These are phyloP conservation scores for Suillus cothurnatus DNA, from an alignment of 768 basidiomycete species.

Conservation along the genomic window DNA sequence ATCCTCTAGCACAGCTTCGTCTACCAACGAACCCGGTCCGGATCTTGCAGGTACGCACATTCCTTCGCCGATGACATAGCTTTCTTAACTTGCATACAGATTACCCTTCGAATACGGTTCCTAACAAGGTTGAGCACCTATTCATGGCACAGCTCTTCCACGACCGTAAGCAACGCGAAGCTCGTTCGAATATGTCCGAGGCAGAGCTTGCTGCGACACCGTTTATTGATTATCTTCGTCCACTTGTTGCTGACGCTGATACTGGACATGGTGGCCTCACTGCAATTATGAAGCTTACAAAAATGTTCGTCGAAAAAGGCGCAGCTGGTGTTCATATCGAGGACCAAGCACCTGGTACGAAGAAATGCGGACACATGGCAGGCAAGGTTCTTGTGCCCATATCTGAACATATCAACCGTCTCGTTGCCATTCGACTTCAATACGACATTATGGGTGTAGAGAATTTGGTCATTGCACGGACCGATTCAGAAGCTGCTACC, in stretches of 20 bases:
- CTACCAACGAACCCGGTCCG: conserved; percentile 95
- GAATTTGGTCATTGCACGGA: conserved; percentile 91
- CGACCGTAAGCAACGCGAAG: conserved; percentile 93
- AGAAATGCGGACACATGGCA: conserved; percentile 95
- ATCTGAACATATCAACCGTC: conserved; percentile 96
- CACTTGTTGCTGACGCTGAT: conserved; percentile 95
- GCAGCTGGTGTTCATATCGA: conserved; percentile 98
- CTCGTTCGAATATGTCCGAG: conserved; percentile 68
- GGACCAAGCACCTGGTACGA: conserved; percentile 96
- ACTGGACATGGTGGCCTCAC: conserved; percentile 98
- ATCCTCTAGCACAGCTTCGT: conserved; percentile 90
- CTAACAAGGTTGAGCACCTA: conserved; percentile 97
- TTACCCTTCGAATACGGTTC: conserved; percentile 98
- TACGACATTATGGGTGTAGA: conserved; percentile 99
- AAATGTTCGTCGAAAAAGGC: conserved; percentile 98
- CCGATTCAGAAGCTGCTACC: conserved; percentile 97
- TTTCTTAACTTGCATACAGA: conserved; percentile 46
- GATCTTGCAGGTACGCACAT: conserved; percentile 81
- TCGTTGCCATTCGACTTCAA: conserved; percentile 95
- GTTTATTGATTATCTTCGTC: conserved; percentile 86
- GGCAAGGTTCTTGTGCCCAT: conserved; percentile 97
- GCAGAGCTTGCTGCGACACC: conserved; percentile 72
- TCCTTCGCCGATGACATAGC: neutral
- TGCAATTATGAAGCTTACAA: conserved; percentile 98
- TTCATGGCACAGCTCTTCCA: conserved; percentile 99